Percentiles rank a stretch among this genome's conserved stretches.
phyloP scores from a whole-genome alignment of 148 eudicot species.

The Diospyros kaki region DNA sequence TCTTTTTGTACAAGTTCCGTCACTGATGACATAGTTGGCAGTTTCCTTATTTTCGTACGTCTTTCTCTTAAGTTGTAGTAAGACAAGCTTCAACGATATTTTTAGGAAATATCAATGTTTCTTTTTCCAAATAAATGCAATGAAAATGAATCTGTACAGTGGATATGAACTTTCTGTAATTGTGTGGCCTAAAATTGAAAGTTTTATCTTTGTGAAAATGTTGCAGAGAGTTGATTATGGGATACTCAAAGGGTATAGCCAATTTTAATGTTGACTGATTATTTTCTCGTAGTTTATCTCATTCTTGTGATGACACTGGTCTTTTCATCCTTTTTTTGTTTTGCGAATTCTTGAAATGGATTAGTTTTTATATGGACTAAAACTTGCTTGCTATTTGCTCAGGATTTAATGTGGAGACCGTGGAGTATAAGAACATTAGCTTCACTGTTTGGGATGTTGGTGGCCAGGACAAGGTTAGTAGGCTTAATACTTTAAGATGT shows the following conservation, averaged over 20 bases:
- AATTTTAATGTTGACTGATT: background rate
- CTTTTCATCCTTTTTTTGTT: background rate
- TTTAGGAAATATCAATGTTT: background rate
- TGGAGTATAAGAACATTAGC: constrained; percentile 67
- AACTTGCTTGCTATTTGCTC: constrained; percentile 10
- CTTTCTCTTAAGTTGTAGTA: background rate
- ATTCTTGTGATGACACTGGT: background rate
- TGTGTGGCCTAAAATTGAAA: background rate
- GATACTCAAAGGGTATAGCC: background rate
- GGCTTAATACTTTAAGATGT: background rate
- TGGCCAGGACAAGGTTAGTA: constrained; percentile 62
- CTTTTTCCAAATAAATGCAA: background rate
- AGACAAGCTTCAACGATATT: background rate
- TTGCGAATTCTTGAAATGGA: background rate
- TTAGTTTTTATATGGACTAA: background rate
- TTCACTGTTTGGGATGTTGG: constrained; percentile 79
- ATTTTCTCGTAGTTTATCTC: background rate
- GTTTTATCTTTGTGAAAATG: background rate
- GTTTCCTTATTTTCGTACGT: background rate
- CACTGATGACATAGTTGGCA: background rate
- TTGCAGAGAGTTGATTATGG: background rate
- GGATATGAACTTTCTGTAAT: no score
- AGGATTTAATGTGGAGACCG: constrained; percentile 70
- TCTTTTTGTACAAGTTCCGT: background rate
- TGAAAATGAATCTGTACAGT: no score